Percentiles rank a stretch among this genome's conserved stretches.
Evolutionary conservation across 306 rosid genomes (phyloP).

Genomic region (Fragaria nilgerrensis): DNA sequence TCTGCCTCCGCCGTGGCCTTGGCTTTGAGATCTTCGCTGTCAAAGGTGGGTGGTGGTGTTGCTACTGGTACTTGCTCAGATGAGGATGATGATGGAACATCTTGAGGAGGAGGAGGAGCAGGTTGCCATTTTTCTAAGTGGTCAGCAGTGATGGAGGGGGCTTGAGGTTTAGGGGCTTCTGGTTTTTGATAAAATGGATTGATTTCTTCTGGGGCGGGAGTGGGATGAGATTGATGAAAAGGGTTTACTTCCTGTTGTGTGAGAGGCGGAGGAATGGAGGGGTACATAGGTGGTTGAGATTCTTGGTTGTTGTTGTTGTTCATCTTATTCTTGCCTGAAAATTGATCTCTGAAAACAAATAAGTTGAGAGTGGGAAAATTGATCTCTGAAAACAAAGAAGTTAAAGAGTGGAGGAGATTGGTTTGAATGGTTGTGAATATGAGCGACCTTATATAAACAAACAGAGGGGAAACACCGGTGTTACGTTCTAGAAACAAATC

Average conservation of each 20-base stretch:
- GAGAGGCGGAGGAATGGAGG: conserved; percentile 23
- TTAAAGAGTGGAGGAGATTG: not conserved
- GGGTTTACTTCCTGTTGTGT: conserved; percentile 22
- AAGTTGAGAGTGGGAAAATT: not conserved
- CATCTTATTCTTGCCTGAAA: conserved; percentile 16
- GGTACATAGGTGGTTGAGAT: conserved; percentile 25
- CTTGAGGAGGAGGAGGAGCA: not conserved
- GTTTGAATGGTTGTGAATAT: not conserved
- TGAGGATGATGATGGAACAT: conserved; percentile 12
- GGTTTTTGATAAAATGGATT: conserved; percentile 26
- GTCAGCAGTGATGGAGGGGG: not conserved
- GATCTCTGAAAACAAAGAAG: not conserved
- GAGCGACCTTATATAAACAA: not conserved
- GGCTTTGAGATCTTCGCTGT: conserved; percentile 6
- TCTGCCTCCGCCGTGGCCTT: not conserved
- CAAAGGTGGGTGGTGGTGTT: not conserved
- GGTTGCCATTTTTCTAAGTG: not conserved
- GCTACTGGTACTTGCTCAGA: not conserved
- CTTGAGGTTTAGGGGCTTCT: conserved; percentile 6
- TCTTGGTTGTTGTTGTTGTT: conserved; percentile 12
- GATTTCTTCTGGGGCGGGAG: conserved; percentile 6
- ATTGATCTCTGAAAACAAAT: not conserved
- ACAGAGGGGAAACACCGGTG: not conserved
- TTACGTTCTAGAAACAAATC: not conserved
- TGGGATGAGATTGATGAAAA: conserved; percentile 6